phyloP scores from a whole-genome alignment of 768 basidiomycete genomes.

The Collybia nuda region DNA sequence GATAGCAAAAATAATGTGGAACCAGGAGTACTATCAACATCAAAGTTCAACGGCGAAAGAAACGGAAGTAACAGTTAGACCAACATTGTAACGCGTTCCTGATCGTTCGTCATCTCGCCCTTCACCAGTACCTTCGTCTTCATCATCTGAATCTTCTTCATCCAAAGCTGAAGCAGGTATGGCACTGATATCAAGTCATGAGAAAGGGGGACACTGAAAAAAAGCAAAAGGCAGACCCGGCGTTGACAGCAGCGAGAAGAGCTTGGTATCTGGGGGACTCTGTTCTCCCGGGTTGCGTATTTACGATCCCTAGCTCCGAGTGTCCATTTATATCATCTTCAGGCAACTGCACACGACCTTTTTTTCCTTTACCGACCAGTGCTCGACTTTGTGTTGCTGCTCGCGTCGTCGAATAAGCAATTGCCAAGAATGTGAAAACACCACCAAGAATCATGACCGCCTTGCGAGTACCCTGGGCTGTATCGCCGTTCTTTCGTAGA shows the following conservation, averaged over 20 bases:
- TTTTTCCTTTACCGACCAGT: slow-evolving; percentile 73
- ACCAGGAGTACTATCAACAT: slow-evolving; percentile 85
- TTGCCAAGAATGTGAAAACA: slow-evolving; percentile 95
- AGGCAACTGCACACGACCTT: slow-evolving; percentile 62
- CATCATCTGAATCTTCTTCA: slow-evolving; percentile 73
- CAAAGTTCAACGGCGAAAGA: slow-evolving; percentile 8
- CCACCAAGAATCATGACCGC: slow-evolving; percentile 90
- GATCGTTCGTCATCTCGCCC: slow-evolving; percentile 88
- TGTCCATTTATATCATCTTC: slow-evolving; percentile 52
- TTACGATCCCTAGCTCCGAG: slow-evolving; percentile 76
- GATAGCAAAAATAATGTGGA: slow-evolving; percentile 96
- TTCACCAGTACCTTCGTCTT: slow-evolving; percentile 75
- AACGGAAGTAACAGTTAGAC: slow-evolving; percentile 19
- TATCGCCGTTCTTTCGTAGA: slow-evolving; percentile 51
- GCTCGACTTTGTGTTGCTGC: slow-evolving; percentile 96
- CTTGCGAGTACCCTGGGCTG: slow-evolving; percentile 65
- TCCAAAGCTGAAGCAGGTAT: slow-evolving; percentile 92
- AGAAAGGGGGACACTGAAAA: not conserved
- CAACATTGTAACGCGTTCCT: slow-evolving; percentile 92
- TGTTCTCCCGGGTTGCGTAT: slow-evolving; percentile 77
- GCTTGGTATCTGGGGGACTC: slow-evolving; percentile 94
- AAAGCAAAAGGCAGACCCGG: slow-evolving; percentile 57
- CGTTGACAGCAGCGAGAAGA: slow-evolving; percentile 91
- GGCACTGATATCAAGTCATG: slow-evolving; percentile 47
- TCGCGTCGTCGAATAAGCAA: slow-evolving; percentile 94